Evolutionary conservation across 805 yeast species (phyloP).

Genomic region (Millerago galiae): DNA sequence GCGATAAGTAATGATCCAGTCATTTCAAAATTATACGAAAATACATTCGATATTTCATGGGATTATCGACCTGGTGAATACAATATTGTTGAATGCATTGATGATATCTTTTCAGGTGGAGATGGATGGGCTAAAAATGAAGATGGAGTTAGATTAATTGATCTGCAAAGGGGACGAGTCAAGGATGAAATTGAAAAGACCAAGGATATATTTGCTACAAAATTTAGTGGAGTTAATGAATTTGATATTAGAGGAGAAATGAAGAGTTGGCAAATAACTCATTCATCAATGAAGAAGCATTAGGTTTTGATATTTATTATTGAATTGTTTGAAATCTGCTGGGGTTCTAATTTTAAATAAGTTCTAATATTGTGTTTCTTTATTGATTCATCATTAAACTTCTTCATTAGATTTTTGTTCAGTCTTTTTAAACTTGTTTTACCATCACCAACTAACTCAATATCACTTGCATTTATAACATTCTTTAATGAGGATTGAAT

Average conservation of each 20-base stretch:
- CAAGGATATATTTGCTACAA: not conserved
- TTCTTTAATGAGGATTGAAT: conserved; percentile 13
- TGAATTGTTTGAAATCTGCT: not conserved
- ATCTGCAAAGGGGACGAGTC: conserved; percentile 21
- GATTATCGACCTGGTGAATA: conserved; percentile 49
- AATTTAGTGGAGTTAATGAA: conserved; percentile 5
- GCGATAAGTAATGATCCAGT: conserved; percentile 38
- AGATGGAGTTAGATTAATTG: conserved; percentile 36
- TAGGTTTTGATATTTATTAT: not conserved
- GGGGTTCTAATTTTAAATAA: conserved; percentile 2
- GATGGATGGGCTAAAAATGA: conserved; percentile 57
- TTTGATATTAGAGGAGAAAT: conserved; percentile 22
- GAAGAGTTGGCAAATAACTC: conserved; percentile 32
- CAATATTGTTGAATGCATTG: conserved; percentile 65
- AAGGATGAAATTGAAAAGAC: conserved; percentile 1
- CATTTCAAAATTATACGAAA: conserved; percentile 43
- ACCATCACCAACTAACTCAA: conserved; percentile 1
- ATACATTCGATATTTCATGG: conserved; percentile 56
- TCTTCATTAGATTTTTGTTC: not conserved
- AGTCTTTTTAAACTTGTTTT: not conserved
- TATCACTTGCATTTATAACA: not conserved
- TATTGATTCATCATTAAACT: not conserved
- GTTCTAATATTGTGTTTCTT: conserved; percentile 1
- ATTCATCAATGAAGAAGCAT: not conserved
- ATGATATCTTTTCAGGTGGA: conserved; percentile 69